Evolutionary conservation across 345 rosid genomes (phyloP).

Genomic region (Turritis glabra): DNA sequence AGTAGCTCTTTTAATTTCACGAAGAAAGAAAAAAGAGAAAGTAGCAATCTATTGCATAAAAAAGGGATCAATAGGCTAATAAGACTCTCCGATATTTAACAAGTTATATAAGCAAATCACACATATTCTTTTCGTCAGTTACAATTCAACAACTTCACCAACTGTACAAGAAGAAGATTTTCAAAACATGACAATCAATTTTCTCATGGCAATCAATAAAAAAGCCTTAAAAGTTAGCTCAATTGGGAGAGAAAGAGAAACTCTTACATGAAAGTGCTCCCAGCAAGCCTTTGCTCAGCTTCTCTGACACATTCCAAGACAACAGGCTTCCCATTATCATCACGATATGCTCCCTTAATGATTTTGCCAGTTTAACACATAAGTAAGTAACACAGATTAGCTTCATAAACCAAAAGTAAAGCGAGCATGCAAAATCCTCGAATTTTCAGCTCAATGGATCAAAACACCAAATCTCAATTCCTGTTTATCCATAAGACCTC

Average conservation of each 20-base stretch:
- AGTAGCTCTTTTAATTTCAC: no score
- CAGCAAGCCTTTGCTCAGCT: slow-evolving; percentile 86
- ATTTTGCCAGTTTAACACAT: background rate
- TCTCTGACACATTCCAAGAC: slow-evolving; percentile 89
- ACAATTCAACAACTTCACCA: slow-evolving; percentile 10
- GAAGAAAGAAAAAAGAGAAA: background rate
- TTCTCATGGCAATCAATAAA: background rate
- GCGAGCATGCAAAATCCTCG: background rate
- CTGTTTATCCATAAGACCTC: background rate
- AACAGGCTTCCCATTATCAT: slow-evolving; percentile 92
- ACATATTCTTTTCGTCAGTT: background rate
- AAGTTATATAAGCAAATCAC: no score
- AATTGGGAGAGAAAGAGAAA: background rate
- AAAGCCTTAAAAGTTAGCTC: background rate
- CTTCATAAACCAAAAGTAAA: slow-evolving; percentile 11
- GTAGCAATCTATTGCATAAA: background rate
- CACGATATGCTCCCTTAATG: slow-evolving; percentile 86
- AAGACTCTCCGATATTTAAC: no score
- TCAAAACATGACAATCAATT: background rate
- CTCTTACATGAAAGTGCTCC: slow-evolving; percentile 70
- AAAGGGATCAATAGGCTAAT: background rate
- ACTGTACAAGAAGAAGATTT: background rate
- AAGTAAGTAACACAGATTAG: background rate
- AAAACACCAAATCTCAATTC: background rate
- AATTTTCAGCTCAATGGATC: background rate